Percentiles rank a stretch among this genome's conserved stretches.
Evolutionary conservation across 2,329 filamentous ascomycete species (phyloP).

Genomic region (Didymella glomerata): DNA sequence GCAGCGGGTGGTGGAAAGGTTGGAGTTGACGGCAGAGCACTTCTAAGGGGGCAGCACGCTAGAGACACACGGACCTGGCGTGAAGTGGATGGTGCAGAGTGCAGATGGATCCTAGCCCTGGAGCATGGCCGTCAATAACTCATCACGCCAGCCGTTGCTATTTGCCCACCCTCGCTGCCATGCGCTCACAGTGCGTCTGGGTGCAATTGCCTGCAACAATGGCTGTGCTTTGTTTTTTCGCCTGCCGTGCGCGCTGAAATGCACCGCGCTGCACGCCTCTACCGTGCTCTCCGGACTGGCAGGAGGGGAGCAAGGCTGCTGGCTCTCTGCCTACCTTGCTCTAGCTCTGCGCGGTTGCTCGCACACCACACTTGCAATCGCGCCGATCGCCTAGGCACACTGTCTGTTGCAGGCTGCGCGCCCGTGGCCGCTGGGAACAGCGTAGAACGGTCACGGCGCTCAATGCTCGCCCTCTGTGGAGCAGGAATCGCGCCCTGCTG

Average conservation of each 20-base stretch:
- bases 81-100: neutral
- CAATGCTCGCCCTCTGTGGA: neutral
- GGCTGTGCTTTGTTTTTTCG: neutral
- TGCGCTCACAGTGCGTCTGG: conserved; percentile 2
- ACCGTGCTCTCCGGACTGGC: conserved; percentile 8
- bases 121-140: conserved; percentile 18
- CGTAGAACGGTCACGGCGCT: conserved; percentile 9
- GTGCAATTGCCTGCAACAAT: conserved; percentile 11
- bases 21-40: conserved; percentile 21
- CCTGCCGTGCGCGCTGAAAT: conserved; percentile 10
- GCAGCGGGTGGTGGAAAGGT: conserved; percentile 36
- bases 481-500: neutral
- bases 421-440: conserved; percentile 15
- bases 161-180: conserved; percentile 12
- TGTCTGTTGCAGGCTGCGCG: conserved; percentile 8
- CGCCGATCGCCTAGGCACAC: conserved; percentile 28
- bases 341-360: conserved; percentile 10
- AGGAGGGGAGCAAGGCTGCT: conserved; percentile 20
- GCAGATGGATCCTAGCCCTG: conserved; percentile 8
- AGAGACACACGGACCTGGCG: conserved; percentile 2
- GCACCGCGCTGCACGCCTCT: conserved; percentile 1
- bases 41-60: conserved; percentile 25
- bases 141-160: conserved; percentile 26
- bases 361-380: conserved; percentile 22
- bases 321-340: neutral